Base-by-base conservation (phyloP, 805 yeast genomes). In the Blastobotrys terrestris region DNA sequence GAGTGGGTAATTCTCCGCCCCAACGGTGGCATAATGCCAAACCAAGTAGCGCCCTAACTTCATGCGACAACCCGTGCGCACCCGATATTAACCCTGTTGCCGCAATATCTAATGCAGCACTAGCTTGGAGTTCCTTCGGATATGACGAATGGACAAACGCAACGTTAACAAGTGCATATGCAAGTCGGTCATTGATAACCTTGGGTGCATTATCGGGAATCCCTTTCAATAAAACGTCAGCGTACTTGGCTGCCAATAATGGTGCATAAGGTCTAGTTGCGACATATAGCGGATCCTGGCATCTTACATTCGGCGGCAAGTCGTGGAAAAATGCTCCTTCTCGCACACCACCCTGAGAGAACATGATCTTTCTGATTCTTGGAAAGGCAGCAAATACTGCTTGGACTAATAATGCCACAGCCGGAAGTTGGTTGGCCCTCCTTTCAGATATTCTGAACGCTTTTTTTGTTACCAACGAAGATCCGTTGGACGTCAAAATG, bases 81-180 rank as follows among this genome's bases (percentile, higher is more conserved):
- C 90, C 89, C 0, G 91, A 83, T 50, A 85, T 78, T 16, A 84
- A 78, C 18, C 94, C 94, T 0, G 87, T 78, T 0, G 85, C 79
- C 5, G 88, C 90, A 20, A 85, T 80, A 56, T 80, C 84, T 42
- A 85, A 70, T 0, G 90, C 87, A 1, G 88, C 85, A 3, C 84
- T 78, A 5, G 91, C 83, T 67, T 84, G 92, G 49, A 84, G 67
- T 62, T 85, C 92, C 62, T 84, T 82, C 31, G 89, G 87, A 63
- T 84, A 85, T 5, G 89, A 81, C 31, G 87, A 81, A 63, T 85
- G 91, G 11, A 83, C 85, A 67, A 85, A 86, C 1, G 89, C 85
- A 49, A 85, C 70, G 61, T 86, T 85, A 60, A 87, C 84, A 31
- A 85, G 70, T 0, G 90, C 90, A 11, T 85, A 86, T 3, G 82